Evolutionary conservation across 495 filamentous ascomycete genomes (phyloP).

Genomic region (Entonaema liquescens): DNA sequence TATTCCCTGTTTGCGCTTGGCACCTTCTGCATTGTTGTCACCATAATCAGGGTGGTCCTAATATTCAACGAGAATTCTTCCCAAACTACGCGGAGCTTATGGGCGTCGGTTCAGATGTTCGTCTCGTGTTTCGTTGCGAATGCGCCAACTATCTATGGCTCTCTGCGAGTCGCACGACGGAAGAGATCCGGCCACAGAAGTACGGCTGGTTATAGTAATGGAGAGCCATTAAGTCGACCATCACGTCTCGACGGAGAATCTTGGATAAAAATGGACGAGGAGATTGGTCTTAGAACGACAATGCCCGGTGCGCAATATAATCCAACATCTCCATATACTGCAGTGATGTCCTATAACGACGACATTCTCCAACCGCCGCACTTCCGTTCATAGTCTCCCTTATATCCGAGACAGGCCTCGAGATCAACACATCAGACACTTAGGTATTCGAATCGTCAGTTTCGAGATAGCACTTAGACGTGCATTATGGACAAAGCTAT

Average conservation of each 20-base stretch:
- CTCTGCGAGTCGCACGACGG: slow-evolving; percentile 36
- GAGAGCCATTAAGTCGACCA: slow-evolving; percentile 15
- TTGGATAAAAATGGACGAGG: slow-evolving; percentile 43
- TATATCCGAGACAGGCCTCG: not conserved
- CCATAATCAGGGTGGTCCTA: slow-evolving; percentile 51
- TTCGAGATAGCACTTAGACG: not conserved
- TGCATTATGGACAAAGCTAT: not conserved
- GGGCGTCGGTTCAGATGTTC: slow-evolving; percentile 55
- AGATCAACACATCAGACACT: not conserved
- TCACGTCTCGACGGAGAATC: slow-evolving; percentile 26
- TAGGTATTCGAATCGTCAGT: not conserved
- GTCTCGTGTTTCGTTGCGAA: slow-evolving; percentile 57
- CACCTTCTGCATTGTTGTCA: slow-evolving; percentile 54
- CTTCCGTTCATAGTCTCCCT: not conserved
- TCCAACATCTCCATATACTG: slow-evolving; percentile 4
- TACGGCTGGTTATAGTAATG: slow-evolving; percentile 1
- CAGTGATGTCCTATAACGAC: not conserved
- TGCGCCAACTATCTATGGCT: slow-evolving; percentile 52
- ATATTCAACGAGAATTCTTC: slow-evolving; percentile 45
- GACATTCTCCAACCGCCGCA: not conserved
- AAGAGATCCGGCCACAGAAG: slow-evolving; percentile 30
- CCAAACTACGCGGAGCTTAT: slow-evolving; percentile 53
- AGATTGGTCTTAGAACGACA: slow-evolving; percentile 11
- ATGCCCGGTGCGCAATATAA: not conserved
- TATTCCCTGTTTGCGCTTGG: slow-evolving; percentile 52